Evolutionary conservation across 164 flowering plant species (phyloP).

Genomic region (Vitis labrusca): DNA sequence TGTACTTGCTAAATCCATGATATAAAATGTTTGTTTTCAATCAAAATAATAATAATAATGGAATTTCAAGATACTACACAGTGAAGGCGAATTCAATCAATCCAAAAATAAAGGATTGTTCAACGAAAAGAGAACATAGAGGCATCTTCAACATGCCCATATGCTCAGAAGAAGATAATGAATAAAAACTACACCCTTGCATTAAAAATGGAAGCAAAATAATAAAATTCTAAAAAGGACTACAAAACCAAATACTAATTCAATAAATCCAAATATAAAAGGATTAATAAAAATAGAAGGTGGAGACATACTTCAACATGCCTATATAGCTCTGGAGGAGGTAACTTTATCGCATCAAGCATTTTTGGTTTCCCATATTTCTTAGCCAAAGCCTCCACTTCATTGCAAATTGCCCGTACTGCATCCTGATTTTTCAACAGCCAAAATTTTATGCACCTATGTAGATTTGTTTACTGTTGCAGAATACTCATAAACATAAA

Average conservation of each 20-base stretch:
- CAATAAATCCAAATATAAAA: not conserved
- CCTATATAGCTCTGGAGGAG: conserved; percentile 88
- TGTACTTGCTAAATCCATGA: too few species aligned
- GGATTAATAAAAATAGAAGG: not conserved
- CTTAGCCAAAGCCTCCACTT: conserved; percentile 70
- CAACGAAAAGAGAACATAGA: too few species aligned
- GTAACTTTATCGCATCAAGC: conserved; percentile 91
- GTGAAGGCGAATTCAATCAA: too few species aligned
- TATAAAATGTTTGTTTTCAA: too few species aligned
- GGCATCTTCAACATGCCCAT: too few species aligned
- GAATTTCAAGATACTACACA: too few species aligned
- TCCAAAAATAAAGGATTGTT: too few species aligned
- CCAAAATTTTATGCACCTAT: conserved; percentile 1
- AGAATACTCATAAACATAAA: not conserved
- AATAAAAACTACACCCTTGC: too few species aligned
- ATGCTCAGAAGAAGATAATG: too few species aligned
- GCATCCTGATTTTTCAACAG: conserved; percentile 58
- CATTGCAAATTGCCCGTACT: conserved; percentile 74
- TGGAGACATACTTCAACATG: conserved; percentile 76
- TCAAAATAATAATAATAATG: too few species aligned
- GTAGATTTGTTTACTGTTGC: not conserved
- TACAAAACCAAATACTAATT: not conserved
- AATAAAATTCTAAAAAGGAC: not conserved
- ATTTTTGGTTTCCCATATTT: conserved; percentile 90
- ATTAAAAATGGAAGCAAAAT: not conserved